Percentiles rank a stretch among this genome's conserved stretches.
These are phyloP conservation scores for Boletus reticuloceps DNA, from an alignment of 768 basidiomycete genomes.

Conservation along the genomic window DNA sequence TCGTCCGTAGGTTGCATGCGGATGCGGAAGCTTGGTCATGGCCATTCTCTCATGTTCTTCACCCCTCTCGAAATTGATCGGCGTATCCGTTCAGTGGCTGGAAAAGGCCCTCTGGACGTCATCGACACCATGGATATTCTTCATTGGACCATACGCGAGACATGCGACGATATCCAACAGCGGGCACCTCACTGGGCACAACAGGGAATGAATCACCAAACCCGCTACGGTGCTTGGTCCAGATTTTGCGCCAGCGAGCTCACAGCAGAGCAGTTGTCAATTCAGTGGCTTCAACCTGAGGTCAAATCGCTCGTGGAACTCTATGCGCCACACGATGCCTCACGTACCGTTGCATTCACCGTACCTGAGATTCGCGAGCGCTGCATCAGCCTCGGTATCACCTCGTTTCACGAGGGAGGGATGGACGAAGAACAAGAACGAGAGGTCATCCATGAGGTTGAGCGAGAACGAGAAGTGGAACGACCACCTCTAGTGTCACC, in stretches of 20 bases:
- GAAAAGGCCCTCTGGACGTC: slow-evolving; percentile 1
- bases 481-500: slow-evolving; percentile 31
- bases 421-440: slow-evolving; percentile 50
- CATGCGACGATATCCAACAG: slow-evolving; percentile 38
- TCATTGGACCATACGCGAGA: slow-evolving; percentile 45
- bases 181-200: slow-evolving; percentile 41
- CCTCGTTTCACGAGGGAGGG: slow-evolving; percentile 12
- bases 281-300: slow-evolving; percentile 40
- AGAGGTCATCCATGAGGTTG: slow-evolving; percentile 42
- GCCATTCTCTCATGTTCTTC: slow-evolving; percentile 46
- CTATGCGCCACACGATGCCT: slow-evolving; percentile 19
- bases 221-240: slow-evolving; percentile 23
- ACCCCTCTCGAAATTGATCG: slow-evolving; percentile 40
- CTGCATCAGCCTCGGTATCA: slow-evolving; percentile 27
- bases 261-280: background rate
- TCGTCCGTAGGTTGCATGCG: slow-evolving; percentile 42
- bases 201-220: slow-evolving; percentile 37
- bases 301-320: slow-evolving; percentile 36
- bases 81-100: slow-evolving; percentile 29
- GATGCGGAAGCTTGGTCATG: slow-evolving; percentile 45
- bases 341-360: background rate
- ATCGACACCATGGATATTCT: slow-evolving; percentile 36
- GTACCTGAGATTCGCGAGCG: slow-evolving; percentile 25
- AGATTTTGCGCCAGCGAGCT: slow-evolving; percentile 9
- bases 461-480: slow-evolving; percentile 38